Evolutionary conservation across 2,329 filamentous ascomycete species (phyloP), one percentile per base, ranked within the genome.

Genomic region (Alternaria burnsii): DNA sequence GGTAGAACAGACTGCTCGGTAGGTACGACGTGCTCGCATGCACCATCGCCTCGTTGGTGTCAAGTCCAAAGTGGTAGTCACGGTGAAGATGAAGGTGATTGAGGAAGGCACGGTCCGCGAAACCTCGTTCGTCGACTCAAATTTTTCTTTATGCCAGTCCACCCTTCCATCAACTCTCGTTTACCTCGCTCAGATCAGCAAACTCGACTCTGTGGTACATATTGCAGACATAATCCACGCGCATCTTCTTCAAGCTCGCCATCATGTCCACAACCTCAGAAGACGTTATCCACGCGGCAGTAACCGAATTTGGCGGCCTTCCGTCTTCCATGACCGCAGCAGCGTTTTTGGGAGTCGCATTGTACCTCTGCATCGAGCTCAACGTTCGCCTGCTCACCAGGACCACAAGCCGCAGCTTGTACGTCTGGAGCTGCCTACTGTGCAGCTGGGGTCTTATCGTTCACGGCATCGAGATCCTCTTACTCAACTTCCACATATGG

Each of bases 401-500:
- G n/a, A 76, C 79, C 58, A 63, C 80, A 18, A 74, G 76, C 11
- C 79, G 78, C 36, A 81, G 82, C 3, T 73, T 81, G 4, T 84
- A 84, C 68, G 84, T 83, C 67, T 83, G 80, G 81, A 78, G 77
- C n/a, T 69, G 63, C 36, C 42, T 68, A 0, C 24, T 68, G 1
- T 71, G 66, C 40, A 69, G 66, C 12, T 71, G 63, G 70, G 69
- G 63, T 7, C 72, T 84, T 60, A 64, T 83, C 20, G 67, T 79
- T 14, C 71, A 82, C 4, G 73, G 76, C 2, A 51, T 79, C 2
- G 75, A 76, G 8, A 82, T 83, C 38, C 63, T 81, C 2, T 74
- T 81, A 0, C 78, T 82, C 51, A 72, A 79, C 47, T 71, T 80
- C 6, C 82, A 81, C 10, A 81, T 83, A 63, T 77, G 76, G 40